phyloP scores from a whole-genome alignment of 176 grass and related monocot species.

The Chrysopogon serrulatus region DNA sequence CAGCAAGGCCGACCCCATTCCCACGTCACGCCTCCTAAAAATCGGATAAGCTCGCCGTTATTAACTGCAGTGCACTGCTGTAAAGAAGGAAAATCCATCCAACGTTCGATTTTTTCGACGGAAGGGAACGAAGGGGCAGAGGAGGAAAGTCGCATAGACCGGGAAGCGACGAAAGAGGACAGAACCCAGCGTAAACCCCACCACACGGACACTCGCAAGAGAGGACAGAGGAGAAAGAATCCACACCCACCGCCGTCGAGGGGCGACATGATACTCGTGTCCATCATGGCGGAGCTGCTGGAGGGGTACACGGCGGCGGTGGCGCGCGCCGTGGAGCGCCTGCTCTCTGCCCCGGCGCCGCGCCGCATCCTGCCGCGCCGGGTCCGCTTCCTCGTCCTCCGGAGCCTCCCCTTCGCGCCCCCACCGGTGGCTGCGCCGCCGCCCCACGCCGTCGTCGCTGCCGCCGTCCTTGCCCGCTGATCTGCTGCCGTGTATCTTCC shows the following conservation, averaged over 20 bases:
- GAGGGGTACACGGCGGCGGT: constrained; percentile 56
- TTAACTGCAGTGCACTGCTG: too few species aligned
- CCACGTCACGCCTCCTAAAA: too few species aligned
- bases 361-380: constrained; percentile 35
- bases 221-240: neutral
- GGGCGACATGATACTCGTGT: constrained; percentile 48
- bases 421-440: neutral
- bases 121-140: too few species aligned
- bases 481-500: neutral
- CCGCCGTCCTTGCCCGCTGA: neutral
- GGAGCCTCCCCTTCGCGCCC: constrained; percentile 28
- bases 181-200: neutral
- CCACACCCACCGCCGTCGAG: neutral
- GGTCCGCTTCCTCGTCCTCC: constrained; percentile 43
- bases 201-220: neutral
- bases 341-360: constrained; percentile 28
- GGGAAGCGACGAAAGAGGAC: neutral
- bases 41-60: too few species aligned
- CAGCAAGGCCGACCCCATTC: too few species aligned
- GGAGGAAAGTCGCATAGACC: too few species aligned
- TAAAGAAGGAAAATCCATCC: too few species aligned
- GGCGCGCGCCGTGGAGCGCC: constrained; percentile 48
- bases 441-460: neutral
- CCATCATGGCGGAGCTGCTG: constrained; percentile 45
- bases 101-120: too few species aligned